Percentiles rank a stretch among this genome's conserved stretches.
Conservation (phyloP, 495 filamentous ascomycete genomes). For the Paragyromitra xinjiangensis region DNA sequence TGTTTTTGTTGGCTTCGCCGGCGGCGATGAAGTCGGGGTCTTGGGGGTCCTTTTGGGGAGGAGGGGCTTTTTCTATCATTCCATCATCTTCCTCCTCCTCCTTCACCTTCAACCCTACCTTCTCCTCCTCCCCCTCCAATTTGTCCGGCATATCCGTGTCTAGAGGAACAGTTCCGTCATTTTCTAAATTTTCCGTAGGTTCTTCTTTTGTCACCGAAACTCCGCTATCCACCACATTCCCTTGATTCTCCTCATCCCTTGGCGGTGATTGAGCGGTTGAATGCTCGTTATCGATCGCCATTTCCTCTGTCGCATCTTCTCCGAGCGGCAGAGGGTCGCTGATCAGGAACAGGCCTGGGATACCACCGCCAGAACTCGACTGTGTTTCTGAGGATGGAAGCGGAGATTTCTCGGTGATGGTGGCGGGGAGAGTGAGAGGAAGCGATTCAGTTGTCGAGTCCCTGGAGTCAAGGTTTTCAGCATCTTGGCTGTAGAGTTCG, state of each 20-base stretch:
- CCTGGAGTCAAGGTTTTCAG: background rate
- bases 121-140: background rate
- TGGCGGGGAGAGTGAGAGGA: background rate
- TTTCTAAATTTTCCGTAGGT: background rate
- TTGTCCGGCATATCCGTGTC: conserved; percentile 8
- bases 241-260: background rate
- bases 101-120: background rate
- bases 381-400: background rate
- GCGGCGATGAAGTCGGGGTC: conserved; percentile 59
- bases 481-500: conserved; percentile 19
- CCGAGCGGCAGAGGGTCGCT: conserved; percentile 40
- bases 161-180: background rate
- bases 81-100: no score
- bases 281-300: conserved; percentile 8
- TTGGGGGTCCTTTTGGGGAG: conserved; percentile 9
- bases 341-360: conserved; percentile 39
- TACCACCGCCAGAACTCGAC: conserved; percentile 1
- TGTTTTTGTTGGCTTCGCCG: conserved; percentile 64
- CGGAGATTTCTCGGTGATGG: background rate
- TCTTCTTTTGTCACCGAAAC: background rate
- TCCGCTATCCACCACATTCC: background rate
- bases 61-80: background rate
- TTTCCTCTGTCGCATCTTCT: conserved; percentile 10
- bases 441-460: background rate
- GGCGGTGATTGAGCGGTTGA: background rate